A percentile compares a stretch with the other conserved stretches of the same genome.
Conservation (phyloP, 495 filamentous ascomycete species). For the Penicillium angulare region DNA sequence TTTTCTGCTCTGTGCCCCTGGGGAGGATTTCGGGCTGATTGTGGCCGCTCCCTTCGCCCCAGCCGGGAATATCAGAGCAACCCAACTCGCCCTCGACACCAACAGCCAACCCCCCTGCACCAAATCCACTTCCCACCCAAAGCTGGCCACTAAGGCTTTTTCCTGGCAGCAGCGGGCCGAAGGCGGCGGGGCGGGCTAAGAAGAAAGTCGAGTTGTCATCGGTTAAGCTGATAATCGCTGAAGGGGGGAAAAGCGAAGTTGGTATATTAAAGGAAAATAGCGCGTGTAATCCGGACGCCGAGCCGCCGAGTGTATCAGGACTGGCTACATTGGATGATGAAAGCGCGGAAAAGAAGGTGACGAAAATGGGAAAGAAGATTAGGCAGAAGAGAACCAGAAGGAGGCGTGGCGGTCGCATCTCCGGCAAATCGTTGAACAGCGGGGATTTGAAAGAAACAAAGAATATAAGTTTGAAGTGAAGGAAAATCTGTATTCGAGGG, state of each 20-base stretch:
- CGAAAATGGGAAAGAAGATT: slow-evolving; percentile 52
- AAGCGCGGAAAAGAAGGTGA: slow-evolving; percentile 51
- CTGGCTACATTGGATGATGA: slow-evolving; percentile 40
- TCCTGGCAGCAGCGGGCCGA: slow-evolving; percentile 75
- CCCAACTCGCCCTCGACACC: slow-evolving; percentile 83
- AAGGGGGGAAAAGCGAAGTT: slow-evolving; percentile 84
- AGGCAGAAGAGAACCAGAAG: slow-evolving; percentile 53
- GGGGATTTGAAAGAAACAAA: background rate
- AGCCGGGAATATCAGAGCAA: slow-evolving; percentile 95
- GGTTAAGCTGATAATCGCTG: slow-evolving; percentile 90
- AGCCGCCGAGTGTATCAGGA: slow-evolving; percentile 40
- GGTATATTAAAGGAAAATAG: slow-evolving; percentile 66
- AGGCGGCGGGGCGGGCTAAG: slow-evolving; percentile 86
- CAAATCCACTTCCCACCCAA: slow-evolving; percentile 89
- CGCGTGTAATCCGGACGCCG: slow-evolving; percentile 47
- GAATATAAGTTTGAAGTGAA: background rate
- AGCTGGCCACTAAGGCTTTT: slow-evolving; percentile 79
- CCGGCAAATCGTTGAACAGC: slow-evolving; percentile 14
- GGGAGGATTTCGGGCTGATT: slow-evolving; percentile 27
- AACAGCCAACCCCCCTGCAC: slow-evolving; percentile 59
- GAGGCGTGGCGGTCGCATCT: slow-evolving; percentile 57
- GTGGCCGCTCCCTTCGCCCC: slow-evolving; percentile 58
- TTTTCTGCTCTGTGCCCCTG: slow-evolving; percentile 27
- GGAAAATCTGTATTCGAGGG: slow-evolving; percentile 7
- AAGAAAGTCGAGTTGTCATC: slow-evolving; percentile 99